phyloP scores from a whole-genome alignment of 495 filamentous ascomycete genomes.

The Astrocystis sublimbata region DNA sequence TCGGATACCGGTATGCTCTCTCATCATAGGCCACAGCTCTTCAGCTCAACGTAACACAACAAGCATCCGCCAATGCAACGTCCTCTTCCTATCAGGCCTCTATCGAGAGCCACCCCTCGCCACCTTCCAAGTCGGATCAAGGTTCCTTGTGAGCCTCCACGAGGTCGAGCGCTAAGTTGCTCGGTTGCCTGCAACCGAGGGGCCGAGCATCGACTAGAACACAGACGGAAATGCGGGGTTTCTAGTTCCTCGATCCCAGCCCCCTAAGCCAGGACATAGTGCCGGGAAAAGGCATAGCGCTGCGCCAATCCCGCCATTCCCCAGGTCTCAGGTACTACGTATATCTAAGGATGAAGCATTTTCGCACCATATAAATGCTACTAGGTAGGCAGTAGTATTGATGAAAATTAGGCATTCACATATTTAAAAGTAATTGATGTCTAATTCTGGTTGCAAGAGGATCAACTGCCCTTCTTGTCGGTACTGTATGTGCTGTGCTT shows the following conservation, averaged over 20 bases:
- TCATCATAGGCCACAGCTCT: constrained; percentile 1
- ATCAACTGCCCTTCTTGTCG: too few species aligned
- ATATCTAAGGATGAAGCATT: too few species aligned
- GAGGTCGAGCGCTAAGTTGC: too few species aligned
- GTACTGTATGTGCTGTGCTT: too few species aligned
- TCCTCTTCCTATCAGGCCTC: neutral
- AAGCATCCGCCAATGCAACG: neutral
- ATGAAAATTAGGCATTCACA: too few species aligned
- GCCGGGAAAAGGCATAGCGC: constrained; percentile 4
- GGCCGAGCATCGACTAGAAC: neutral
- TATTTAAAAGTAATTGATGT: too few species aligned
- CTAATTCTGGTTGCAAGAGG: too few species aligned
- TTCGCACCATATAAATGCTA: too few species aligned
- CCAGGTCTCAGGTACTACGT: too few species aligned
- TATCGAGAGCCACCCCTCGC: constrained; percentile 12
- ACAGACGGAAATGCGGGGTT: constrained; percentile 17
- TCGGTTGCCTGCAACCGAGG: neutral
- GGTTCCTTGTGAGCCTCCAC: constrained; percentile 3
- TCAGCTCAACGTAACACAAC: neutral
- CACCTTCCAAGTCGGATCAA: constrained; percentile 20
- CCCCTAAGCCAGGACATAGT: neutral
- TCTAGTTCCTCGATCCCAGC: too few species aligned
- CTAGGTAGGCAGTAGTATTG: too few species aligned
- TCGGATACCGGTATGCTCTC: neutral
- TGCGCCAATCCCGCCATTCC: neutral